These are phyloP conservation scores for Linnemannia zychae DNA, from an alignment of 192 early-diverging fungal species.

Conservation along the genomic window DNA sequence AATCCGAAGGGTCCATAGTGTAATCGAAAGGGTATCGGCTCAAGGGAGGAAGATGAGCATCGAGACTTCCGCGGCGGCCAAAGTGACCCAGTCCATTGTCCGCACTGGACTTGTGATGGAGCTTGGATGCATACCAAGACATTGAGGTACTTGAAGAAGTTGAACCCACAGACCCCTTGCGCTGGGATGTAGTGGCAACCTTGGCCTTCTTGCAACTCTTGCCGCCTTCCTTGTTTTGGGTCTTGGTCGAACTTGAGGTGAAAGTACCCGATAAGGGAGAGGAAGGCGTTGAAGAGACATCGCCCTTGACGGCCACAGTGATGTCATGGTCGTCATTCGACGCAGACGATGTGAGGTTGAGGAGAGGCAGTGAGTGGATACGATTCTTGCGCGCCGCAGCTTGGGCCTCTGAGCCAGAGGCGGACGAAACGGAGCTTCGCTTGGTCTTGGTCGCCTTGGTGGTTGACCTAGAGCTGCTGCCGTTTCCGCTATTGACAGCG, in stretches of 20 bases:
- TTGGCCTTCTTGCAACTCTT: slow-evolving; percentile 14
- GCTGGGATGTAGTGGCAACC: not conserved
- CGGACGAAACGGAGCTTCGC: slow-evolving; percentile 26
- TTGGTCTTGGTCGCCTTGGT: slow-evolving; percentile 21
- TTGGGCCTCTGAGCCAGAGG: slow-evolving; percentile 11
- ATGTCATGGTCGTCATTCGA: not conserved
- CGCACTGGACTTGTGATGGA: slow-evolving; percentile 37
- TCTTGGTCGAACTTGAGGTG: not conserved
- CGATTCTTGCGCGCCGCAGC: slow-evolving; percentile 20
- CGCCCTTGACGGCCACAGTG: not conserved
- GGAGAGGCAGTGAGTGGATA: slow-evolving; percentile 33
- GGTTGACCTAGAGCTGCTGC: not conserved
- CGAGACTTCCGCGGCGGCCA: slow-evolving; percentile 15
- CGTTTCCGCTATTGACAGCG: not conserved
- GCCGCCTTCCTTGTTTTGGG: not conserved
- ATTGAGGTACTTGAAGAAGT: slow-evolving; percentile 18
- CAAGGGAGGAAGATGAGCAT: slow-evolving; percentile 30
- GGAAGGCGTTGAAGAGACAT: not conserved
- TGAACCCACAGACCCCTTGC: slow-evolving; percentile 20
- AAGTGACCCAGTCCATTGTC: slow-evolving; percentile 8
- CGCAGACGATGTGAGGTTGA: not conserved
- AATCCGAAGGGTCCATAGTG: slow-evolving; percentile 13
- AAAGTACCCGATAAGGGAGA: not conserved
- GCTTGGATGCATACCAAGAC: slow-evolving; percentile 55
- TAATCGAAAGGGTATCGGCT: slow-evolving; percentile 21